Base-by-base conservation (phyloP, 345 rosid genomes). In the Laguncularia racemosa region DNA sequence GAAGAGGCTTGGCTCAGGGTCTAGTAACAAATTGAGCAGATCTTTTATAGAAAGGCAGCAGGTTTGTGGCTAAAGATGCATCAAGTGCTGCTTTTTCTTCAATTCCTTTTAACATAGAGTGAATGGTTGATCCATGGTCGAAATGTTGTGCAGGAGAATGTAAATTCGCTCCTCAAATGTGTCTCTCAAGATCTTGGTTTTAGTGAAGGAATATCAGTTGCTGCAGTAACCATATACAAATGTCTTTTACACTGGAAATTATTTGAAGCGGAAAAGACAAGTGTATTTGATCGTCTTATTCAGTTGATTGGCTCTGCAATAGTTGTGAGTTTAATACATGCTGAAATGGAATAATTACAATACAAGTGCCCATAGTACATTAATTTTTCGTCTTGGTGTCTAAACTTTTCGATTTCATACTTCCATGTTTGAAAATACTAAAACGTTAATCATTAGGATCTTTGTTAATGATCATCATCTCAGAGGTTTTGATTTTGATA, bases 181-280 rank as follows among this genome's bases (percentile, higher is more conserved):
- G 84, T 85, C 51, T 56, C 70, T 20, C 72, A 73, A 56, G 59
- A 89, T 67, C 56, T 86, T 6, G 97, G 99, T 44, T 89, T 80
- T 68, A 82, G 85, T 73, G 74, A 81, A 50, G 93, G 84, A 33
- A 82, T 81, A 66, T 95, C 98, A 20, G 75, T 86, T 66, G 96
- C 96, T 40, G 89, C 95, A 52, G 70, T 84, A 71, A 89, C 96
- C 47, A 80, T 89, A 23, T 92, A 92, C 76, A 89, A 75, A 75
- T 92, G 98, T 71, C 95, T 92, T 72, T 81, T 92, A 54, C 81
- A 83, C 62, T 89, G 99, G 96, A 85, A 68, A 77, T 69, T 81
- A 52, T 85, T 93, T 66, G 99, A 89, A 78, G 91, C 88, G 55
- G 97, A 93, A 65, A 89, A 73, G 76, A 89, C 96, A 44, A 93